phyloP scores from a whole-genome alignment of 164 flowering plant species.

The Taxillus chinensis region DNA sequence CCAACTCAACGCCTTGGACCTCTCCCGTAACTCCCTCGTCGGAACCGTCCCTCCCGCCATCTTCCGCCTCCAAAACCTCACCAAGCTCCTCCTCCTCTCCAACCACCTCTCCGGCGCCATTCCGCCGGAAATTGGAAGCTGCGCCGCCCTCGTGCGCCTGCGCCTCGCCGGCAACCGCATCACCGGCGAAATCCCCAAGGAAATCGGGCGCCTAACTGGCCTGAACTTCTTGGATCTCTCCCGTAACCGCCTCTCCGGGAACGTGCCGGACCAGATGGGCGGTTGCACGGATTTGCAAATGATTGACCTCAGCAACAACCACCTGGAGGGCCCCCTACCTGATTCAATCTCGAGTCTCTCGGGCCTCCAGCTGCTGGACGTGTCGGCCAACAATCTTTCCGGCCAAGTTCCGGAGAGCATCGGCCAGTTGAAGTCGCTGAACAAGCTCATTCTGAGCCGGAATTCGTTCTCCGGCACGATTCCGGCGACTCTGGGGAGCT shows the following conservation, averaged over 20 bases:
- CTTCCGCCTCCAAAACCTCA: not conserved
- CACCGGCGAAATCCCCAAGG: not conserved
- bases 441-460: constrained; percentile 34
- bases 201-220: not conserved
- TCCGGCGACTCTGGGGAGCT: constrained; percentile 45
- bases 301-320: not conserved
- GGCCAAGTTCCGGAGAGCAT: constrained; percentile 19
- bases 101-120: not conserved
- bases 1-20: constrained; percentile 48
- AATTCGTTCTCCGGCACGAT: constrained; percentile 49
- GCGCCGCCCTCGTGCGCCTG: not conserved
- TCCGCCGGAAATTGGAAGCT: not conserved
- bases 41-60: not conserved
- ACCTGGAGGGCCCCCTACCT: not conserved
- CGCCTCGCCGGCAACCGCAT: not conserved
- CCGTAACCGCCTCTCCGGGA: not conserved
- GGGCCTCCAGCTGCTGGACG: not conserved
- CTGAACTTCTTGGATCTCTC: not conserved
- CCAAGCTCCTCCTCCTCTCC: not conserved
- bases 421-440: constrained; percentile 47
- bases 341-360: not conserved
- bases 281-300: not conserved
- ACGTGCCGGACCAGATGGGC: not conserved
- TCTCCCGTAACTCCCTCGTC: constrained; percentile 61
- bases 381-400: not conserved